These are phyloP conservation scores for Carex littledalei DNA, from an alignment of 176 grass and related monocot genomes.

Conservation along the genomic window DNA sequence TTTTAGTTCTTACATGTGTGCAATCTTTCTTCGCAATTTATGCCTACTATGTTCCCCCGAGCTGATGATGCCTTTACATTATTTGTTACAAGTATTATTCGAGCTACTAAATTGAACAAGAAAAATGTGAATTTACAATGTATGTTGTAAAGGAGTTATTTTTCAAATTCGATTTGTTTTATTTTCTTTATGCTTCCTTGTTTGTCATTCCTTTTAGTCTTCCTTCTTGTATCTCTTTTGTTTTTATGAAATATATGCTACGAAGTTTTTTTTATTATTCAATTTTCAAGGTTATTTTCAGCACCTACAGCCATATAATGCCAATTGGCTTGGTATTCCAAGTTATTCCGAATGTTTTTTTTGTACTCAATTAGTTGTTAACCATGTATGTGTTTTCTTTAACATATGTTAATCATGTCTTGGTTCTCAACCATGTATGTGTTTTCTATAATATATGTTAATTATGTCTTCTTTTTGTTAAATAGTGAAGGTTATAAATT, in stretches of 20 bases:
- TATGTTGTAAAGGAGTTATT: not conserved
- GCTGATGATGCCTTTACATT: not conserved
- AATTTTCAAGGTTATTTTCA: too few species aligned
- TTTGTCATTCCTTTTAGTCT: not conserved
- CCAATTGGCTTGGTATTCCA: too few species aligned
- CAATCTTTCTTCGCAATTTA: slow-evolving; percentile 13
- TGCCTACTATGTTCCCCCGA: not conserved
- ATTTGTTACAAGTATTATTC: not conserved
- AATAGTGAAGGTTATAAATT: not conserved
- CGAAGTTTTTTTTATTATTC: not conserved
- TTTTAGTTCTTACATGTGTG: slow-evolving; percentile 8
- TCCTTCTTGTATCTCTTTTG: not conserved
- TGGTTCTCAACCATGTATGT: too few species aligned
- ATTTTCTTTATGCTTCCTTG: not conserved
- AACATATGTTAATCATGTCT: too few species aligned
- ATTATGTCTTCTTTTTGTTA: not conserved
- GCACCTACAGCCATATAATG: too few species aligned
- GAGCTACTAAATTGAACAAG: not conserved
- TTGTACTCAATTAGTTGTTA: too few species aligned
- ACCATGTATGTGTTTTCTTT: too few species aligned
- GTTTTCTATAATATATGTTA: too few species aligned
- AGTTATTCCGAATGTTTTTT: too few species aligned
- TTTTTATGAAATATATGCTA: not conserved
- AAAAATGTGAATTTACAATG: too few species aligned
- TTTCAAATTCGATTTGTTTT: too few species aligned